Base-by-base conservation (phyloP, 2,329 filamentous ascomycete genomes). In the Passalora sequoiae region DNA sequence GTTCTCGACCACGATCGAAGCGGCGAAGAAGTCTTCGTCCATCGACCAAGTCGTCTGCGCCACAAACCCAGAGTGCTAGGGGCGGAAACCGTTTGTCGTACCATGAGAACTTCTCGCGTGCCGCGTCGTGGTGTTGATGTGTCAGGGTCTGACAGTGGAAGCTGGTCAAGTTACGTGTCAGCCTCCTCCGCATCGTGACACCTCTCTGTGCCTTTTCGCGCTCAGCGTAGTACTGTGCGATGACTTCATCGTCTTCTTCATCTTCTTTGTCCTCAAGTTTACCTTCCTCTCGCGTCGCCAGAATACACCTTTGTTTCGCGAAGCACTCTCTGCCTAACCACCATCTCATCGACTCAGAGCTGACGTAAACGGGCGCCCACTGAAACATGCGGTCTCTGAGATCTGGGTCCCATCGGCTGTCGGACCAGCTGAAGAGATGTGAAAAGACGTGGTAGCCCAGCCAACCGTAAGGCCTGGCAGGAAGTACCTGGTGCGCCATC, bases 301-400 rank as follows among this genome's bases (percentile, higher is more conserved):
- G 70, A 39, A 96, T 94, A 60, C 89, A 96, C 61, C 86, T 87
- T 58, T 95, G 87, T 56, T 75, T 80, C 19, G 80, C 83, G 59
- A 94, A 96, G 55, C 89, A 89, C 56, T 92, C 87, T 3, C 83
- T 72, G 0, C 89, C 91, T 0, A 96, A 75, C 91, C 91, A 96
- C 91, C 91, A 97, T 4, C 87, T 76, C 87, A 96, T 95, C 46
- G 81, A 84, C 67, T 96, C 89, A 1, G 87, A 78, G 55, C 83
- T 88, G 38, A 96, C 87, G 58, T 94, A 94, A 0, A 94, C 87
- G 1, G 91, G 91, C 0, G 88, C 81, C 54, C 94, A 96, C 58
- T 92, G 87, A 63, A 97, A 96, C 76, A 94, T 84, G 30, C 91
- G 81, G 60, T 87, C 70, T 46, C 86, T 75, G 10, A 95, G 68